Evolutionary conservation across 257 asterid species (phyloP), one percentile per base, ranked within the genome.

Genomic region (Nicotiana tabacum): DNA sequence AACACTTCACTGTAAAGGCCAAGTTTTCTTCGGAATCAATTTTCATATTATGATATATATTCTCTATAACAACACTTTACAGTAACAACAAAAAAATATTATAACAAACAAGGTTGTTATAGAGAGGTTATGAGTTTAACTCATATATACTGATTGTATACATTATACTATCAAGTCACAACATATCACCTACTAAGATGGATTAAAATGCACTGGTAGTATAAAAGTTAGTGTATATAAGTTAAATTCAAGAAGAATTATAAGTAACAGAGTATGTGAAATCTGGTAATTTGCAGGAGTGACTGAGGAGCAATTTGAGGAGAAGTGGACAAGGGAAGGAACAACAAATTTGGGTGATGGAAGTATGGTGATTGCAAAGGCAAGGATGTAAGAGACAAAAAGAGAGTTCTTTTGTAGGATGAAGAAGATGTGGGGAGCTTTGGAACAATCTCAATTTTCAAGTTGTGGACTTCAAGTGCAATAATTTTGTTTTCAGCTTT

Each of bases 241-340:
- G 5, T 15, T 74, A 27, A 74, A 48, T 74, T 24, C 0, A 0
- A 72, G 9, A 43, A 2, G 13, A 72, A 46, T 21, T 78, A 78
- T 62, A 3, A 79, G 76, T 16, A 51, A 15, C 29, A 0, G 1
- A 15, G 18, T 80, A 48, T 43, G 27, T 53, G 9, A 17, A 46
- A 48, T 74, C 16, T 51, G 61, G 24, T 53, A 1, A 61, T n/a
- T 43, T 82, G 86, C 82, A 95, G 98, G 99, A 48, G 98, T 95
- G 82, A 95, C 99, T 0, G 99, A 95, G 89, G 99, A 92, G 88
- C 99, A 94, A 87, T 95, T 95, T 83, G 92, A 94, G 86, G 86
- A 57, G 80, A 89, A 97, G 1, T 95, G 99, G 99, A 94, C 97
- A 9, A 90, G 99, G 90, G 69, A 85, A 0, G 99, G 98, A 62